Evolutionary conservation across 2,329 filamentous ascomycete species (phyloP).

Genomic region (Bipolaris cookei): DNA sequence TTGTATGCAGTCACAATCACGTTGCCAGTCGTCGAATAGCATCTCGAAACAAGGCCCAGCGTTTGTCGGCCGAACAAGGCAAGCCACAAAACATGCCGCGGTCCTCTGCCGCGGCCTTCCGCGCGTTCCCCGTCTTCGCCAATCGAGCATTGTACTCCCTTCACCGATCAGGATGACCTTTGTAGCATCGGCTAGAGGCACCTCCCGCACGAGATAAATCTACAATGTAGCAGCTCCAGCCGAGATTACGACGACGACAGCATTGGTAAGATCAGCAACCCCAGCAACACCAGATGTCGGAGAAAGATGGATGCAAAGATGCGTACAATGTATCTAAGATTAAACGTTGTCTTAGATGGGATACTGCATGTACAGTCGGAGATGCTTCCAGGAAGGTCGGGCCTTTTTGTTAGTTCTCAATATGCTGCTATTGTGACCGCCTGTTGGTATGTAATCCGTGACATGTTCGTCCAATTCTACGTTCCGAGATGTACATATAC

Average conservation of each 20-base stretch:
- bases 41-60: constrained; percentile 1
- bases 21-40: constrained; percentile 8
- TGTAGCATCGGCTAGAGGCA: constrained; percentile 25
- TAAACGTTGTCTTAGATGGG: constrained; percentile 8
- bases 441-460: constrained; percentile 7
- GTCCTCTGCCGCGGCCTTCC: constrained; percentile 2
- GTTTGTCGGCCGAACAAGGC: constrained; percentile 9
- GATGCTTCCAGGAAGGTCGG: constrained; percentile 1
- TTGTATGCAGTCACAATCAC: constrained; percentile 6
- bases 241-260: constrained; percentile 7
- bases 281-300: constrained; percentile 5
- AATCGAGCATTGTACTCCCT: constrained; percentile 13
- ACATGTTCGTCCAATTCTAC: constrained; percentile 1
- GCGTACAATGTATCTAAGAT: neutral
- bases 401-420: neutral
- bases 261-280: neutral
- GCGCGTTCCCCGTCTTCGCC: constrained; percentile 9
- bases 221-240: constrained; percentile 8
- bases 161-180: constrained; percentile 15
- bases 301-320: neutral
- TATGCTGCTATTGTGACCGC: constrained; percentile 5
- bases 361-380: constrained; percentile 5
- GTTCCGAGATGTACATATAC: neutral
- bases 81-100: constrained; percentile 2
- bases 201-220: constrained; percentile 17